These are phyloP conservation scores for Penicillium sp. DNA, from an alignment of 2,329 filamentous ascomycete species.

Conservation along the genomic window DNA sequence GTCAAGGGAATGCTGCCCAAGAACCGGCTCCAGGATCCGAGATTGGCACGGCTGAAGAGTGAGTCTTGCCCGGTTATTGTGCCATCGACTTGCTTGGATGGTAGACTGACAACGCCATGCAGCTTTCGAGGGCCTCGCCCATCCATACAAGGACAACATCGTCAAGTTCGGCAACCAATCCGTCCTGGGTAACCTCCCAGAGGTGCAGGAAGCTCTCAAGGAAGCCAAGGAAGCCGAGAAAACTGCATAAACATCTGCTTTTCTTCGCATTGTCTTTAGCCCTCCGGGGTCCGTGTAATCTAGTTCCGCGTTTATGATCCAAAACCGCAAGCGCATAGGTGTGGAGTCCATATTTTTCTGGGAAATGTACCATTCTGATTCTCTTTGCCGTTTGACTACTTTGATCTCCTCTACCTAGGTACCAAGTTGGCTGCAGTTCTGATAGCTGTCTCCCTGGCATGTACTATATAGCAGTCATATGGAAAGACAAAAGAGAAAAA, in stretches of 20 bases:
- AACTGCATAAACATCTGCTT: slow-evolving; percentile 17
- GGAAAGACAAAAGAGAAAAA: slow-evolving; percentile 15
- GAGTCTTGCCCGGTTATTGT: slow-evolving; percentile 25
- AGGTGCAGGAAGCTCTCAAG: slow-evolving; percentile 38
- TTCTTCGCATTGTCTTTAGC: slow-evolving; percentile 6
- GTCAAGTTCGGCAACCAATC: slow-evolving; percentile 62
- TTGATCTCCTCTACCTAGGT: background rate
- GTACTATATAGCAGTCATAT: slow-evolving; percentile 22
- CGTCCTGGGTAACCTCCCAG: slow-evolving; percentile 31
- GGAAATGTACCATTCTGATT: slow-evolving; percentile 15
- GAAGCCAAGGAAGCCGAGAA: slow-evolving; percentile 32
- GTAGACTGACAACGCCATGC: background rate
- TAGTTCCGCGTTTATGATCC: slow-evolving; percentile 31
- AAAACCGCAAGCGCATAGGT: slow-evolving; percentile 39
- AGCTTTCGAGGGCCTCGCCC: slow-evolving; percentile 86
- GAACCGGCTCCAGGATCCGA: slow-evolving; percentile 82
- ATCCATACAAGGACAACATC: slow-evolving; percentile 89
- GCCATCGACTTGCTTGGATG: background rate
- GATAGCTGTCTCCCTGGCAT: slow-evolving; percentile 9
- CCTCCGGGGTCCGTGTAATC: slow-evolving; percentile 19
- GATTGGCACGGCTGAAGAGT: slow-evolving; percentile 80
- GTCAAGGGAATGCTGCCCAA: slow-evolving; percentile 98
- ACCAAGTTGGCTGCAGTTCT: background rate
- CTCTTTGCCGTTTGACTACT: background rate
- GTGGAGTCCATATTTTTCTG: slow-evolving; percentile 31